Evolutionary conservation across 2,329 filamentous ascomycete species (phyloP), one percentile per base, ranked within the genome.

Genomic region (Neophaeococcomyces aloes): DNA sequence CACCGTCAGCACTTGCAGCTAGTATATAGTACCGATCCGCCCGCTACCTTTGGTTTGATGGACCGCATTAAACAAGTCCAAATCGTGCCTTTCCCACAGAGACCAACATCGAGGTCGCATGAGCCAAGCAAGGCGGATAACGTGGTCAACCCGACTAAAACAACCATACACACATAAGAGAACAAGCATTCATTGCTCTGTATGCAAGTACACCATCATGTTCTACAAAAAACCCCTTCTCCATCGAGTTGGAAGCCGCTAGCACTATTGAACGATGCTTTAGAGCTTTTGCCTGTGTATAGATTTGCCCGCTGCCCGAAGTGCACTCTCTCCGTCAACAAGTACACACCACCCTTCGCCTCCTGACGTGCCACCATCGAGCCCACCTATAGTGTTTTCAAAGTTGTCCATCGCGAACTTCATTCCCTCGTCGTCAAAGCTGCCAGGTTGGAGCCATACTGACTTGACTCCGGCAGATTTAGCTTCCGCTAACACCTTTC

Each of bases 371-470:
- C 21, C 64, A 58, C 19, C 80, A 79, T 21, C 79, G 78, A 29
- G 80, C 69, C 72, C 79, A 49, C 70, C 76, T 32, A 85, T 81
- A 29, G 86, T 72, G 35, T 69, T 81, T 52, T 78, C 68, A 56
- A 91, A 94, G 51, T 82, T 73, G 35, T 67, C 67, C 48, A 72
- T 68, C 2, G 85, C 86, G 61, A 76, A 87, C 31, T 73, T 67
- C 49, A 94, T 59, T 17, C 86, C 82, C 46, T 78, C 76, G 40
- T 83, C 76, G 59, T 94, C 79, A 59, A 83, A 96, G 13, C 79
- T 88, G 1, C 89, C 91, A 0, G 91, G 91, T 66, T 96, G 91
- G 52, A 96, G 67, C 83, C 86, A 94, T 4, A 94, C 79, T 19
- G 84, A 75, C 14, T 76, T 73, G 34, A 94, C 67, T 2, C 87